Base-by-base conservation (phyloP, 768 basidiomycete species). In the Macrolepiota fuliginosa region DNA sequence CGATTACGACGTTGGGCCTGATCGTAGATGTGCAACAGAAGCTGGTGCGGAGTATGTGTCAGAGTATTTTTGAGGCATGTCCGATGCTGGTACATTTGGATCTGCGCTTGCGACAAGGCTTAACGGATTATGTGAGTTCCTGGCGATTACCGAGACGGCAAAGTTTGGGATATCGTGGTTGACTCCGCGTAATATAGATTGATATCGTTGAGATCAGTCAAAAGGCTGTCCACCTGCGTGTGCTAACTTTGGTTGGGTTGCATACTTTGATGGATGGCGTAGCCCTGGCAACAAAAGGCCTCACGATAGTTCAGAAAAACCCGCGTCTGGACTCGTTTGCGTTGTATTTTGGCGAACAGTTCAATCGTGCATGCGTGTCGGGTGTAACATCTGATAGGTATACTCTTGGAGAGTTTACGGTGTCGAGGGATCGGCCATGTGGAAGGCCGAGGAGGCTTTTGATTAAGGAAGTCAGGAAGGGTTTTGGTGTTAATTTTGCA, bases 391-490 rank as follows among this genome's bases (percentile, higher is more conserved):
- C 15, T n/a, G 56, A 56, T 13, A 46, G 56, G 7, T 56, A 24
- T 17, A 17, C 45, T 9, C 35, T 22, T 24, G 45, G 56, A 17
- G 56, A 56, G 29, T 56, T 56, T 25, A 56, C 42, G n/a, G 56
- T 56, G 15, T 25, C 46, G 56, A 56, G 56, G 19, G 56, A 56
- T 29, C 11, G n/a, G 45, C 42, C 45, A 1, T 25, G 56, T n/a
- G 56, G 56, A 11, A 56, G 45, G 25, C 56, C 56, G 9, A 46
- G 9, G 17, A 47, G 32, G 27, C 56, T 56, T 19, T 19, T 56
- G 32, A 27, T 56, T 11, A 56, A 56, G 22, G 56, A 56, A 42
- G 56, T 56, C 25, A 56, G 45, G 45, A 56, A 35, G 32, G 54
- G 56, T 22, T 10, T 56, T 19, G 56, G 56, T 9, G 39, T 19